These are phyloP conservation scores for Crocinoboletus sp. DNA, from an alignment of 1,284 basidiomycete genomes.

Conservation along the genomic window DNA sequence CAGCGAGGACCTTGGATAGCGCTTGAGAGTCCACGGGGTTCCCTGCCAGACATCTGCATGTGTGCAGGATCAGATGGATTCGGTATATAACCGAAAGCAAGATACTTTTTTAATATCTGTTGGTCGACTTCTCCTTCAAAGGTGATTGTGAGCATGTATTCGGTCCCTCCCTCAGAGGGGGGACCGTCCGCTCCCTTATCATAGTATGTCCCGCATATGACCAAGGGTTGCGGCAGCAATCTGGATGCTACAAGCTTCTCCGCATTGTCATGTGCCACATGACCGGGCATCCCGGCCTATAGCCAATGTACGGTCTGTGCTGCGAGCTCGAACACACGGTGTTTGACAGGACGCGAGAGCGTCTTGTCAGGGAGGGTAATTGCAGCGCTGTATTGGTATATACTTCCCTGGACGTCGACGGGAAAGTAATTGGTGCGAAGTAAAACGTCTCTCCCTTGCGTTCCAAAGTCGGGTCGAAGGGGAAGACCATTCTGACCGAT, in stretches of 20 bases:
- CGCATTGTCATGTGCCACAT: slow-evolving; percentile 27
- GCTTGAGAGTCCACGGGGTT: slow-evolving; percentile 32
- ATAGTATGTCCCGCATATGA: slow-evolving; percentile 14
- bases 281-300: slow-evolving; percentile 13
- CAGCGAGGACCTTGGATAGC: slow-evolving; percentile 43
- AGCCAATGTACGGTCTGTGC: slow-evolving; percentile 19
- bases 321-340: slow-evolving; percentile 25
- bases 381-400: slow-evolving; percentile 18
- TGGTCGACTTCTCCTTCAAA: slow-evolving; percentile 22
- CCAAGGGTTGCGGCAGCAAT: slow-evolving; percentile 18
- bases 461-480: slow-evolving; percentile 42
- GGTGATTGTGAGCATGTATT: slow-evolving; percentile 15
- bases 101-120: slow-evolving; percentile 12
- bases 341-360: slow-evolving; percentile 18
- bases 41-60: slow-evolving; percentile 23
- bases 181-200: neutral
- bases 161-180: neutral
- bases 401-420: slow-evolving; percentile 33
- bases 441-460: slow-evolving; percentile 35
- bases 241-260: slow-evolving; percentile 24
- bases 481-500: slow-evolving; percentile 12
- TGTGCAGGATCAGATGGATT: slow-evolving; percentile 4
- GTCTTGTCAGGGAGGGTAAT: slow-evolving; percentile 10
- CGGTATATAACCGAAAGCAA: neutral
- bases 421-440: slow-evolving; percentile 51